phyloP scores from a whole-genome alignment of 768 basidiomycete genomes.

The Leccinum variicolor region DNA sequence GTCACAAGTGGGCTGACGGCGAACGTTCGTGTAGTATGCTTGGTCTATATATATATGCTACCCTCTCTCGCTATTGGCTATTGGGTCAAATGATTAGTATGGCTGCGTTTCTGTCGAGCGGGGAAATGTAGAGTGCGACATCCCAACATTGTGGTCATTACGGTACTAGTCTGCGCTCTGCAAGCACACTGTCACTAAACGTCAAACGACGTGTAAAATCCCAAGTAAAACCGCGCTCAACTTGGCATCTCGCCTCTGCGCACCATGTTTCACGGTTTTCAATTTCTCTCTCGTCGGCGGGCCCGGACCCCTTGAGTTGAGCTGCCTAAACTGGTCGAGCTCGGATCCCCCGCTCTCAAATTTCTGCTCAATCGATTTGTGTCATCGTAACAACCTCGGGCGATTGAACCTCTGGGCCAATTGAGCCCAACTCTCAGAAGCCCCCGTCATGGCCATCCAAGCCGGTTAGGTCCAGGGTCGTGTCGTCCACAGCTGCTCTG shows the following conservation, averaged over 20 bases:
- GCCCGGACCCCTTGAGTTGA: neutral
- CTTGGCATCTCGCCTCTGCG: neutral
- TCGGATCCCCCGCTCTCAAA: neutral
- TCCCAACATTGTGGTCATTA: neutral
- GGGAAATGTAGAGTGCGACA: neutral
- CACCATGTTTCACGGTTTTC: neutral
- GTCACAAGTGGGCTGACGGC: neutral
- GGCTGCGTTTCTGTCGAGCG: neutral
- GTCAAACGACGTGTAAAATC: neutral
- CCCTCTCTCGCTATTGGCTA: neutral
- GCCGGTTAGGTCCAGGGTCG: neutral
- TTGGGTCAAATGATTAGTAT: neutral
- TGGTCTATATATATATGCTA: neutral
- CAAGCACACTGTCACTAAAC: neutral
- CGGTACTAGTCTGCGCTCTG: neutral
- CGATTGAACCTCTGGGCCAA: neutral
- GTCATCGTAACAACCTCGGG: neutral
- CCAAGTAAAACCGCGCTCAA: neutral
- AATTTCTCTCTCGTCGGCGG: neutral
- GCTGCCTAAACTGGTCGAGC: neutral
- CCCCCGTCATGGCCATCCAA: neutral
- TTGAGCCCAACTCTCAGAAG: neutral
- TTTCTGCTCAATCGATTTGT: neutral
- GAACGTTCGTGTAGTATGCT: neutral
- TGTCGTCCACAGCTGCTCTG: conserved; percentile 16